Evolutionary conservation across 768 basidiomycete genomes (phyloP).

Genomic region (Goffeauzyma gilvescens): DNA sequence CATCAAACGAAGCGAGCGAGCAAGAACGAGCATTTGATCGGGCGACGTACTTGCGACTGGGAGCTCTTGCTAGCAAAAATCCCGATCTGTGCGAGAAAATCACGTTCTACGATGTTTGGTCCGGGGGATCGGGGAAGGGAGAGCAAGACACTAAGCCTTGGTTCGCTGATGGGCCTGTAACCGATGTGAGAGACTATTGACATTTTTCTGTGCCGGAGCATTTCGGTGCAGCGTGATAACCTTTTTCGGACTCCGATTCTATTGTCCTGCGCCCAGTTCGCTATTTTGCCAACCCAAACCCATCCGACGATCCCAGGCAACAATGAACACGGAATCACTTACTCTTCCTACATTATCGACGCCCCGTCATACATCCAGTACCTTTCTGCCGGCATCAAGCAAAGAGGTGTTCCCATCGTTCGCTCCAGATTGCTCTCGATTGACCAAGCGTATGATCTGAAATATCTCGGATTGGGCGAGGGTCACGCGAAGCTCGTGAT

Average conservation of each 20-base stretch:
- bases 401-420: conserved; percentile 37
- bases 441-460: conserved; percentile 37
- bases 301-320: too few species aligned
- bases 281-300: conserved; percentile 4
- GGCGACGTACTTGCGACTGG: conserved; percentile 16
- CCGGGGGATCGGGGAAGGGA: conserved; percentile 5
- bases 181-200: conserved; percentile 14
- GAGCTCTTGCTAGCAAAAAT: conserved; percentile 14
- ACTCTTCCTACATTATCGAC: conserved; percentile 38
- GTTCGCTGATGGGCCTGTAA: too few species aligned
- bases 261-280: too few species aligned
- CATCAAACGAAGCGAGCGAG: conserved; percentile 8
- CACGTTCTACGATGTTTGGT: conserved; percentile 18
- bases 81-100: conserved; percentile 22
- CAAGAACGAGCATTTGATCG: conserved; percentile 17
- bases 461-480: conserved; percentile 5
- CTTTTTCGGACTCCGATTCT: conserved; percentile 1
- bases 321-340: conserved; percentile 37
- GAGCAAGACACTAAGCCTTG: too few species aligned
- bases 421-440: conserved; percentile 36
- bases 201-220: too few species aligned
- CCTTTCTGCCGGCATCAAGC: conserved; percentile 35
- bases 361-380: conserved; percentile 40
- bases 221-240: too few species aligned
- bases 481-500: conserved; percentile 35